Evolutionary conservation across 2,329 filamentous ascomycete genomes (phyloP).

Genomic region (Domatiomyces globalis): DNA sequence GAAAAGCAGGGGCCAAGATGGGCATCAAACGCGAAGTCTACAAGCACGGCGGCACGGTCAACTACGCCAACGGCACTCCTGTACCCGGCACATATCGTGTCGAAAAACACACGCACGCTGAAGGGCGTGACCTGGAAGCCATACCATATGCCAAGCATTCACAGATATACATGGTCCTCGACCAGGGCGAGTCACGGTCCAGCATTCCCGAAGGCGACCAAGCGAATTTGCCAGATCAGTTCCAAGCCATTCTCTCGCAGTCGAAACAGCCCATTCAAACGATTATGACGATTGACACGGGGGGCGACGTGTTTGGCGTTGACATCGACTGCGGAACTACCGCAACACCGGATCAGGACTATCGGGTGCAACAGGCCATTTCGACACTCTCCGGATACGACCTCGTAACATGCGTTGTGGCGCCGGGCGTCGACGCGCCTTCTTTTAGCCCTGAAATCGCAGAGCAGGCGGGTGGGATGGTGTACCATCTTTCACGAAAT

Average conservation of each 20-base stretch:
- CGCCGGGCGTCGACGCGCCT: constrained; percentile 16
- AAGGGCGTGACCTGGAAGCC: constrained; percentile 16
- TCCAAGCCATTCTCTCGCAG: constrained; percentile 10
- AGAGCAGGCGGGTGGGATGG: constrained; percentile 7
- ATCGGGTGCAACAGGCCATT: constrained; percentile 12
- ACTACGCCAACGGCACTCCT: constrained; percentile 4
- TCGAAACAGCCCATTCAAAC: constrained; percentile 6
- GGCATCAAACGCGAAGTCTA: constrained; percentile 16
- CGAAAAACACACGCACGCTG: constrained; percentile 7
- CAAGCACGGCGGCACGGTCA: constrained; percentile 11
- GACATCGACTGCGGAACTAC: constrained; percentile 2
- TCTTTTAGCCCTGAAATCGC: constrained; percentile 12
- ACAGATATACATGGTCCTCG: constrained; percentile 16
- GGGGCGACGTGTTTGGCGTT: constrained; percentile 16
- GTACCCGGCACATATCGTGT: constrained; percentile 14
- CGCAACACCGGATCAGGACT: constrained; percentile 15
- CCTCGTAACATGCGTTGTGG: constrained; percentile 14
- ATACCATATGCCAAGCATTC: constrained; percentile 12
- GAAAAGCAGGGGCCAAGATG: constrained; percentile 13
- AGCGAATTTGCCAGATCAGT: constrained; percentile 12
- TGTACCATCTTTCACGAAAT: constrained; percentile 8
- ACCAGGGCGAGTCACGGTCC: constrained; percentile 11
- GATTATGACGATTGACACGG: constrained; percentile 15
- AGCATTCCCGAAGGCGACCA: constrained; percentile 11
- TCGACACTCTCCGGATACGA: constrained; percentile 6